Evolutionary conservation across 2,329 filamentous ascomycete genomes (phyloP).

Genomic region (Aureobasidium subglaciale): DNA sequence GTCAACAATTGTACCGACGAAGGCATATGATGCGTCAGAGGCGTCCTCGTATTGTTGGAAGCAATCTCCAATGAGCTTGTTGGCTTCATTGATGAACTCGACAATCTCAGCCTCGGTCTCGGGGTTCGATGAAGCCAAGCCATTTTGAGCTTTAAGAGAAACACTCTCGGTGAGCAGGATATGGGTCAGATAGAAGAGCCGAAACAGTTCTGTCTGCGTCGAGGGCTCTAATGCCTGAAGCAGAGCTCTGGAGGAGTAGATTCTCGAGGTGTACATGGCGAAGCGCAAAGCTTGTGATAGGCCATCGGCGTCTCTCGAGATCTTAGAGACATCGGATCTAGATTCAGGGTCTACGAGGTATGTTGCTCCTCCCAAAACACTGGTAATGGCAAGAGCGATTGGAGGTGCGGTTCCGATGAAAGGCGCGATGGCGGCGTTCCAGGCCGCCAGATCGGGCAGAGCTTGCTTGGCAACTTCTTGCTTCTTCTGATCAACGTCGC

Average conservation of each 20-base stretch:
- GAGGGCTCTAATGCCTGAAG: constrained; percentile 28
- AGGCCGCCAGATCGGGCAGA: constrained; percentile 42
- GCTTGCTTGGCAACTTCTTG: constrained; percentile 18
- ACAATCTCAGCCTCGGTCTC: constrained; percentile 41
- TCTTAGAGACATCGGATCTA: constrained; percentile 12
- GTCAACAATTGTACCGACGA: constrained; percentile 24
- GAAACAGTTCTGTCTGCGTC: constrained; percentile 36
- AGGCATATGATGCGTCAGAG: constrained; percentile 13
- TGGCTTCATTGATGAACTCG: constrained; percentile 46
- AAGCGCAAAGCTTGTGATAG: constrained; percentile 69
- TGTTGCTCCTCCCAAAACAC: constrained; percentile 61
- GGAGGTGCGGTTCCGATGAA: constrained; percentile 50
- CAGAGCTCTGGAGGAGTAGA: constrained; percentile 44
- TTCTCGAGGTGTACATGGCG: constrained; percentile 58
- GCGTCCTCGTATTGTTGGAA: constrained; percentile 10
- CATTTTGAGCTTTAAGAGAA: constrained; percentile 48
- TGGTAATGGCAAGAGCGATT: constrained; percentile 65
- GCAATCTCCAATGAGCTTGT: constrained; percentile 21
- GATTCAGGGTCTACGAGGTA: constrained; percentile 47
- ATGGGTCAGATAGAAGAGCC: constrained; percentile 46
- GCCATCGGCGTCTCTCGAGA: constrained; percentile 58
- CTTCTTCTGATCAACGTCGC: constrained; percentile 13
- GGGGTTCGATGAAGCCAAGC: constrained; percentile 33
- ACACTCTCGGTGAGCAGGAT: constrained; percentile 55
- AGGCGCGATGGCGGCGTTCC: constrained; percentile 55